Conservation (phyloP, 305 asterid genomes). For the Ajuga reptans region DNA sequence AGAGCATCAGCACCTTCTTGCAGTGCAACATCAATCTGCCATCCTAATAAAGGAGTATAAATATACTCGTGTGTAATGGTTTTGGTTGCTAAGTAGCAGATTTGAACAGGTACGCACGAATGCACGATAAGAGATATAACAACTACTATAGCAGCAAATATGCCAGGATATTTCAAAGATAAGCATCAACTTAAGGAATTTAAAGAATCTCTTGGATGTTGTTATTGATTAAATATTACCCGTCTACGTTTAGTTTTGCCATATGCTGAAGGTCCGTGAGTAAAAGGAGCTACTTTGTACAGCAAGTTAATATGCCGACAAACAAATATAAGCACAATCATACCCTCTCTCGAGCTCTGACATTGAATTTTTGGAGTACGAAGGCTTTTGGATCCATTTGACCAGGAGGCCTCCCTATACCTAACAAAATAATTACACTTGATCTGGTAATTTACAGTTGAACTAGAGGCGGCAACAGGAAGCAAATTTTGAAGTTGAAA, state of each 20-base stretch:
- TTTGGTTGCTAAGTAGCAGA: background rate
- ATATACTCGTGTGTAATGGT: background rate
- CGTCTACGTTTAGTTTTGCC: background rate
- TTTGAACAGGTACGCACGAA: background rate
- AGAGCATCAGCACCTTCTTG: conserved; percentile 63
- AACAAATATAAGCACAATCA: conserved; percentile 18
- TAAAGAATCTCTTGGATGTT: background rate
- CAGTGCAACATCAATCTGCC: conserved; percentile 68
- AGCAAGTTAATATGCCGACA: background rate
- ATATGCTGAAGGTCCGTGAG: background rate
- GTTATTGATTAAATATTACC: background rate
- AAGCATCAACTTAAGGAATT: background rate
- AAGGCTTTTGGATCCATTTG: conserved; percentile 98
- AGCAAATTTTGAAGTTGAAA: conserved; percentile 8
- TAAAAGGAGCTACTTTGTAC: background rate
- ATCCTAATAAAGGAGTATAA: conserved; percentile 17
- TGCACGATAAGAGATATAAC: background rate
- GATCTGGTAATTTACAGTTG: background rate
- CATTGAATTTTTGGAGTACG: conserved; percentile 81
- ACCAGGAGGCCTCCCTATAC: conserved; percentile 89
- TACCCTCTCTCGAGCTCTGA: conserved; percentile 73
- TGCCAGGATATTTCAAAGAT: background rate
- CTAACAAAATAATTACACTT: conserved; percentile 29
- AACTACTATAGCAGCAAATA: background rate
- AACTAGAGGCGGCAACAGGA: background rate